Conservation (phyloP, 2,329 filamentous ascomycete genomes). For the Trichoderma sp. region DNA sequence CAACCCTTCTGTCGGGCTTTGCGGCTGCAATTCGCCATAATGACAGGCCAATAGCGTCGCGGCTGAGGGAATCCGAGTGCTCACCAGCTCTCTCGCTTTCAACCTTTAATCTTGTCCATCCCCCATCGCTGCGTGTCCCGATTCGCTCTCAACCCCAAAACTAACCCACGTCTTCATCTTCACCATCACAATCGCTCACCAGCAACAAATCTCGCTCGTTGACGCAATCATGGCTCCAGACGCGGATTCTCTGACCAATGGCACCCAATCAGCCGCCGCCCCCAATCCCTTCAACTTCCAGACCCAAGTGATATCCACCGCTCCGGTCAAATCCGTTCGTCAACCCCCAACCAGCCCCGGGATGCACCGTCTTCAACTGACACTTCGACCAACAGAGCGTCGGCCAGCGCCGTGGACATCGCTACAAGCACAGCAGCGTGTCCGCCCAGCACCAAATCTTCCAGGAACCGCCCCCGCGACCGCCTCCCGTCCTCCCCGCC, state of each 20-base stretch:
- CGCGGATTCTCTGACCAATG: conserved; percentile 20
- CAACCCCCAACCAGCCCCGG: background rate
- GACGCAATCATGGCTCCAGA: conserved; percentile 14
- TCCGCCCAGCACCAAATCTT: conserved; percentile 89
- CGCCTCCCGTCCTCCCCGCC: conserved; percentile 83
- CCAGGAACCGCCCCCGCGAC: conserved; percentile 80
- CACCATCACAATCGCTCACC: background rate
- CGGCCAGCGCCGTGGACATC: conserved; percentile 88
- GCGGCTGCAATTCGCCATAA: background rate
- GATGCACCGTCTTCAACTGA: conserved; percentile 10
- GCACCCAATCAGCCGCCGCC: conserved; percentile 27
- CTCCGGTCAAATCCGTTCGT: conserved; percentile 72
- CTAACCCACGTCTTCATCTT: background rate
- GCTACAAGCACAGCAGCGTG: conserved; percentile 96
- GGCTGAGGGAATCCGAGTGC: background rate
- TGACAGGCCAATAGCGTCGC: background rate
- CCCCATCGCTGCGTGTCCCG: too few relatives aligned
- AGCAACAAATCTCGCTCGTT: background rate
- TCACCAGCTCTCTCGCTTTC: background rate
- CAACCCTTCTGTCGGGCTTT: background rate
- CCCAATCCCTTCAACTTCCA: conserved; percentile 91
- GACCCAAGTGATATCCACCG: conserved; percentile 71
- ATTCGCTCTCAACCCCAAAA: too few relatives aligned
- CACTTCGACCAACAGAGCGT: conserved; percentile 58
- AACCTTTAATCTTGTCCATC: background rate